phyloP scores from a whole-genome alignment of 2,329 filamentous ascomycete species.

The Alternaria burnsii region DNA sequence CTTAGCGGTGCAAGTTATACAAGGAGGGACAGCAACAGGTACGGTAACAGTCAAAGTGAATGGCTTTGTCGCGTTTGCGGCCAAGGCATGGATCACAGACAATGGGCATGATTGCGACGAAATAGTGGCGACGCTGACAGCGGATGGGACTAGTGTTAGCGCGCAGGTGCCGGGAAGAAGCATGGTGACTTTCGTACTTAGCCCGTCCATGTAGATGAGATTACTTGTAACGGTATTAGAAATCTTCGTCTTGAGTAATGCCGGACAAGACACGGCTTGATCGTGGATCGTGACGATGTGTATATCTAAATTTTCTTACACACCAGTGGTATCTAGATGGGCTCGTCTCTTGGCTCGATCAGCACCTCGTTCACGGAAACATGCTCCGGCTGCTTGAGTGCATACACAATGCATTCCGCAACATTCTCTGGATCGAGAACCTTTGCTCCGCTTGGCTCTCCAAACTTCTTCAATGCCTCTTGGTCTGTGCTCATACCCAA shows the following conservation, averaged over 20 bases:
- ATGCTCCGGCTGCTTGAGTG: slow-evolving; percentile 75
- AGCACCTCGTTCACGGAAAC: slow-evolving; percentile 83
- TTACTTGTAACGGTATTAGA: background rate
- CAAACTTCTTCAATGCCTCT: slow-evolving; percentile 81
- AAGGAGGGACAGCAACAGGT: slow-evolving; percentile 32
- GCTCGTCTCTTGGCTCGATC: slow-evolving; percentile 60
- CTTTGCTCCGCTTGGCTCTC: slow-evolving; percentile 76
- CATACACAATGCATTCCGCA: slow-evolving; percentile 76
- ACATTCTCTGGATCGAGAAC: slow-evolving; percentile 78
- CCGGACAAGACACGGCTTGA: background rate
- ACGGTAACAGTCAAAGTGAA: slow-evolving; percentile 34
- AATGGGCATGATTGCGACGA: slow-evolving; percentile 40
- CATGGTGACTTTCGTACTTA: slow-evolving; percentile 41
- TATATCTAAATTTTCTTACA: background rate
- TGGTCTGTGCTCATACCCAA: slow-evolving; percentile 77
- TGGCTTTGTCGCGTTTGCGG: slow-evolving; percentile 38
- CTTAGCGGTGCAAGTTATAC: slow-evolving; percentile 50
- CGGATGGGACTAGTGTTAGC: slow-evolving; percentile 33
- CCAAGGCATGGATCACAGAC: slow-evolving; percentile 52
- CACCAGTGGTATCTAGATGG: slow-evolving; percentile 29
- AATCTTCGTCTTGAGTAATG: background rate
- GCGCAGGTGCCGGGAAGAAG: slow-evolving; percentile 34
- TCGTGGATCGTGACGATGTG: background rate
- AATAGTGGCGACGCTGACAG: slow-evolving; percentile 15
- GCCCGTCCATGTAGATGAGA: slow-evolving; percentile 1